Conservation (phyloP, 352 stramenopile genomes). For the Phytophthora foliorum region DNA sequence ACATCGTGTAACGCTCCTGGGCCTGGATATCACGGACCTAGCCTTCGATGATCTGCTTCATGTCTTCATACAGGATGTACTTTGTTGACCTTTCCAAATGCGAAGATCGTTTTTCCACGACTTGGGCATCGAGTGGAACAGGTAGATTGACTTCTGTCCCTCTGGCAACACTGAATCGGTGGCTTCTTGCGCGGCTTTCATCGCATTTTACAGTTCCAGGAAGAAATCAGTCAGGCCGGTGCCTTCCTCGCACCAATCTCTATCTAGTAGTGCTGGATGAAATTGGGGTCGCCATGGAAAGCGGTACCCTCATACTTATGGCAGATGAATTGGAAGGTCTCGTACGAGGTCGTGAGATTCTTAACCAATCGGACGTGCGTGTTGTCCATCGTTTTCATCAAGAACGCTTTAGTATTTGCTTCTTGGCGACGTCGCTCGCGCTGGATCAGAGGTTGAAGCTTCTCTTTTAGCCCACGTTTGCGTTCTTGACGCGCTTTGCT, state of each 20-base stretch:
- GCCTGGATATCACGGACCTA: background rate
- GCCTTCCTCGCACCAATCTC: too few species aligned
- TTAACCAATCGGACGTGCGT: slow-evolving; percentile 23
- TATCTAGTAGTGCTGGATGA: too few species aligned
- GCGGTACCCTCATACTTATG: too few species aligned
- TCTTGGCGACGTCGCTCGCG: background rate
- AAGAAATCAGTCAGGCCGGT: too few species aligned
- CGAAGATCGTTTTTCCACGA: background rate
- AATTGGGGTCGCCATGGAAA: too few species aligned
- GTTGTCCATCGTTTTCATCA: slow-evolving; percentile 41
- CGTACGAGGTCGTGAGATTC: background rate
- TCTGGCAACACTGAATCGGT: background rate
- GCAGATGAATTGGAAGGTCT: too few species aligned
- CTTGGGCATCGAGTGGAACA: background rate
- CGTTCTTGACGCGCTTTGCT: too few species aligned
- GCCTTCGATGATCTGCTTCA: background rate
- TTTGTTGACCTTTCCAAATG: background rate
- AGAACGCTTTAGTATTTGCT: slow-evolving; percentile 23
- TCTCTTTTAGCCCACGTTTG: too few species aligned
- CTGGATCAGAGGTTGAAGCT: too few species aligned
- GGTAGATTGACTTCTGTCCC: background rate
- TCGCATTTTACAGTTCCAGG: background rate
- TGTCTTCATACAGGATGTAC: background rate
- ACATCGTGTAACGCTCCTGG: background rate
- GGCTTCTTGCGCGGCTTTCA: background rate